Evolutionary conservation across 106 monocot species (phyloP), one percentile per base, ranked within the genome.

Genomic region (Iris macrosiphon): DNA sequence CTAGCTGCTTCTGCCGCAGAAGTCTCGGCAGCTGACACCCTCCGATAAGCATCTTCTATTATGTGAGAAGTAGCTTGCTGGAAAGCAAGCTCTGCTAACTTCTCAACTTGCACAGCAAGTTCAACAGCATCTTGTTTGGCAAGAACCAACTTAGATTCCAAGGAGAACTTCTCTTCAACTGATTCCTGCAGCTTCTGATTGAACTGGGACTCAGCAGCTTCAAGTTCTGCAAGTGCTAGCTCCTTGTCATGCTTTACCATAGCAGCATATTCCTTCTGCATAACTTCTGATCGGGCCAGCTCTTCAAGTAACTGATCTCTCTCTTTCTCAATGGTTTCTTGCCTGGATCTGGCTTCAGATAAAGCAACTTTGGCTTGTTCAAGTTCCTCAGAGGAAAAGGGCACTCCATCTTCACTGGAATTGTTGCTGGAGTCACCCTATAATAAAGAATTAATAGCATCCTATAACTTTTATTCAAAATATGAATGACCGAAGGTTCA

Each of bases 81-180:
- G 22, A 72, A 72, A 26, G 63, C 64, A 49, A 64, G 16, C 47
- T 64, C 64, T 32, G 64, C 72, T 33, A 72, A 49, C 49, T 62
- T 72, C 64, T 72, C 72, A 49, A 72, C 64, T 49, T 72, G 72
- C 21, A 64, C 25, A 3, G 72, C 72, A 24, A 72, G 56, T 30
- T 72, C 72, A 48, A 72, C 49, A 6, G 72, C 72, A 58, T 72
- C 72, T 58, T 72, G 64, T 43, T 64, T 72, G 7, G 63, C 72
- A 56, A 72, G 57, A 11, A 72, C 64, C 15, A 72, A 31, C 25
- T 72, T 47, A 18, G 72, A 64, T 22, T 72, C 57, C 41, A 72
- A 31, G 2, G 57, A 19, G 33, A 72, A 57, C 25, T 43, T 72
- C 31, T 64, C 72, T 0, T 57, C 31, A 24, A 72, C 21, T 2